A percentile compares a stretch with the other conserved stretches of the same genome.
phyloP scores from a whole-genome alignment of 371 early-diverging fungal genomes.

The Mortierella sp. region DNA sequence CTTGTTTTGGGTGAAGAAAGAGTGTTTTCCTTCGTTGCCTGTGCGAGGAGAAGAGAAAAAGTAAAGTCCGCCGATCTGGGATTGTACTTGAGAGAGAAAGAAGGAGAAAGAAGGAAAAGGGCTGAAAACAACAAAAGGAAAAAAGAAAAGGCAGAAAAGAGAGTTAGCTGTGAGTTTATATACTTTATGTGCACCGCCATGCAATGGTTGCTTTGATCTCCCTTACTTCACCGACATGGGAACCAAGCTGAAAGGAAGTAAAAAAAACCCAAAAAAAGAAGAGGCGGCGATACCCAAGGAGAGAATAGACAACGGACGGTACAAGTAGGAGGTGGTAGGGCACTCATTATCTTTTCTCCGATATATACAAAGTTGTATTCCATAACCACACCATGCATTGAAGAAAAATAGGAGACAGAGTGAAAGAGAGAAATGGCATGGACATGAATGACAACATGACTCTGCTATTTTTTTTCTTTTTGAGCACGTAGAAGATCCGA shows the following conservation, averaged over 20 bases:
- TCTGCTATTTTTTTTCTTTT: neutral
- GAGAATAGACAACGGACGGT: neutral
- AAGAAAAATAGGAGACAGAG: neutral
- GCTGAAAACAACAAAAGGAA: neutral
- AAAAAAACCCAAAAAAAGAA: neutral
- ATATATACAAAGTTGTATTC: neutral
- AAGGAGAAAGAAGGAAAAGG: neutral
- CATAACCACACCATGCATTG: constrained; percentile 2
- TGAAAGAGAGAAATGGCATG: neutral
- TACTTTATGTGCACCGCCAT: neutral
- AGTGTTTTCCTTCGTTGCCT: neutral
- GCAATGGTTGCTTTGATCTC: neutral
- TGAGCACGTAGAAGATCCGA: neutral
- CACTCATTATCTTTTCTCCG: constrained; percentile 12
- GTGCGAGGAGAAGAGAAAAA: neutral
- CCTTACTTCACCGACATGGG: constrained; percentile 1
- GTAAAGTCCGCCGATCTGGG: constrained; percentile 7
- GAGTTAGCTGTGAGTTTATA: constrained; percentile 2
- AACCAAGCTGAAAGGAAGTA: neutral
- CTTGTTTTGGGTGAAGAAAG: neutral
- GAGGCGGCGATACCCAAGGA: neutral
- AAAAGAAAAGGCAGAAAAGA: neutral
- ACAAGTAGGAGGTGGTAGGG: neutral
- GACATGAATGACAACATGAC: too few species aligned
- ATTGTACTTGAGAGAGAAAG: neutral